Base-by-base conservation (phyloP, 768 basidiomycete species). In the Lyophyllum decastes region DNA sequence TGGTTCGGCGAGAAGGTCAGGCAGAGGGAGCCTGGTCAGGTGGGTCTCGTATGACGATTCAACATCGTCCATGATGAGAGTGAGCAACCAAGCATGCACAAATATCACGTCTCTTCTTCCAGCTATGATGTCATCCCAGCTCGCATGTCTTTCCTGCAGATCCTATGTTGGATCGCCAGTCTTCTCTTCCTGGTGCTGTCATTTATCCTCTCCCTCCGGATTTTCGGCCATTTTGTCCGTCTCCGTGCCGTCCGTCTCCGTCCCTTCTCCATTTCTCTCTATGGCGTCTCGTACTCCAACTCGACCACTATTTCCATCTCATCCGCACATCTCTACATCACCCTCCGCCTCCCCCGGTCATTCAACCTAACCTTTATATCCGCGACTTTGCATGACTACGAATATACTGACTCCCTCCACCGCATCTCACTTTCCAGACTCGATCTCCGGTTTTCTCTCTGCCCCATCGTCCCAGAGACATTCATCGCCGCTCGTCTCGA, bases 1-100 rank as follows among this genome's bases (percentile, higher is more conserved):
- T 0, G 95, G 95, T 66, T 94, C 88, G 0, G 84, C 71, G 19
- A 87, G 73, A n/a, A 98, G 80, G 33, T 85, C 82, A 25, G 80
- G 70, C 24, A 98, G 81, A 0, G 87, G 76, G 43, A 90, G 81
- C 9, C 82, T 80, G 5, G 87, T 82, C 45, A 95, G 76, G 35
- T 84, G 81, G 25, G 78, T 72, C 40, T 95, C 79, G 68, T 95
- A 96, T 4, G 73, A 73, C 24, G 72, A 64, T 30, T 10, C 30
- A 46, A 53, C 57, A 24, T 34, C 49, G 48, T 59, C 58, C 61
- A 65, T 63, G 14, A 24, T 50, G 46, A 48, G 43, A 33, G 41
- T 55, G 58, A 27, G 43, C 38, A 38, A 50, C 48, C 53, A 61
- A 61, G 35, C 45, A 64, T 19, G 19, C 4, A 14, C 55, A 64